A percentile compares a stretch with the other conserved stretches of the same genome.
phyloP scores from a whole-genome alignment of 495 filamentous ascomycete species.

The Xylaria flabelliformis region DNA sequence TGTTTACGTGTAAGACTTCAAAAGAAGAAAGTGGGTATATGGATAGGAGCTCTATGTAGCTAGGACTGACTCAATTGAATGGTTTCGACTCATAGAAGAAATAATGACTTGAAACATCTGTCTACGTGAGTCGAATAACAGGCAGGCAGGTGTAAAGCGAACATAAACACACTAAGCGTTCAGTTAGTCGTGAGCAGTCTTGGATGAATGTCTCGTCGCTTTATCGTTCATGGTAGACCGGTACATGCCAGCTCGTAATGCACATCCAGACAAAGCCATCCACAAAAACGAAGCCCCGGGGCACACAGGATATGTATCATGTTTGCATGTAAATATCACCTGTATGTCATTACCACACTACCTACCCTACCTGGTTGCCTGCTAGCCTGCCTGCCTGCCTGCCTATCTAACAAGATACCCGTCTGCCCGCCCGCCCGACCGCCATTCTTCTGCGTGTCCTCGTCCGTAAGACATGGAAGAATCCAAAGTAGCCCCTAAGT shows the following conservation, averaged over 20 bases:
- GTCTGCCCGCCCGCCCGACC: not conserved
- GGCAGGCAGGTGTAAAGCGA: too few species aligned
- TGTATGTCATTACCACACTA: conserved; percentile 22
- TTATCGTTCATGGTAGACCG: not conserved
- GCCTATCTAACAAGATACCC: not conserved
- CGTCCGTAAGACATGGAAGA: not conserved
- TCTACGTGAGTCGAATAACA: not conserved
- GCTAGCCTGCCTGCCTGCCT: not conserved
- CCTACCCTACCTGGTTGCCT: not conserved
- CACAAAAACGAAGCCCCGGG: not conserved
- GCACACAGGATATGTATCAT: not conserved
- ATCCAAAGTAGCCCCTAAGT: conserved; percentile 1
- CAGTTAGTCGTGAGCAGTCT: not conserved
- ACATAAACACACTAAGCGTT: not conserved
- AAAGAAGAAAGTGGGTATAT: not conserved
- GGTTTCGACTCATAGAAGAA: not conserved
- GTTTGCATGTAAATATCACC: conserved; percentile 2
- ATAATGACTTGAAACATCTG: not conserved
- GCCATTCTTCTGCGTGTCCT: too few species aligned
- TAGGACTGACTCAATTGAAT: not conserved
- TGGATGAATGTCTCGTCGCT: not conserved
- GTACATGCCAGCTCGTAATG: not conserved
- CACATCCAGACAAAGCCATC: not conserved
- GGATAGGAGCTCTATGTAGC: too few species aligned
- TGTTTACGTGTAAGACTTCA: not conserved